Evolutionary conservation across 2,329 filamentous ascomycete genomes (phyloP), one percentile per base, ranked within the genome.

Genomic region (Botrytis fragariae): DNA sequence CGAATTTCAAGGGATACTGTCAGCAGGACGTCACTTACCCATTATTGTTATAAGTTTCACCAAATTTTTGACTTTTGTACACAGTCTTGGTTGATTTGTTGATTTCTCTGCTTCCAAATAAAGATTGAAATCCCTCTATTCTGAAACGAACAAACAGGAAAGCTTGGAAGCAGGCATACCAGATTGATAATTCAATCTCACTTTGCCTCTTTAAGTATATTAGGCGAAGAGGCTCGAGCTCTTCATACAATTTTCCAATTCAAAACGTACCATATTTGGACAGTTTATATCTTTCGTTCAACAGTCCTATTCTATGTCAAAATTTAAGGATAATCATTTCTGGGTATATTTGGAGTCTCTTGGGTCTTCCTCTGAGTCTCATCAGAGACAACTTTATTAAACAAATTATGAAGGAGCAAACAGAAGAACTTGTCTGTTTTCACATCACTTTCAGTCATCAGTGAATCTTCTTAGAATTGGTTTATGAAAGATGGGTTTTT

Each of bases 401-500:
- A 6, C 2, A 4, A 45, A 64, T 32, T 64, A 4, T 45, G 18
- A 64, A 64, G 42, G 29, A 42, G 29, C 22, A 64, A 45, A 35
- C 9, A 7, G 18, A 14, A 45, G 16, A 35, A 32, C 7, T 45
- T 16, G 3, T 64, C 14, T 22, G 42, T 5, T 16, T 44, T 63
- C 18, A 18, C 18, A 22, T 18, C 9, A 44, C 22, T 48, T 48
- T 12, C 18, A 45, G 4, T 12, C 1, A 3, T 25, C 14, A 10
- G 62, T 64, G 5, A 35, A 16, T 48, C 4, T 35, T 10, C 25
- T 5, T 22, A 25, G 18, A 5, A 16, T 16, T 2, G 0, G 2
- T 8, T 45, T 5, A n/a, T n/a, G 25, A 5, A 7, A 25, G 1
- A 45, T 1, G 1, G 32, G 3, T 5, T 14, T 5, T 32, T 4